Conservation (phyloP, 345 rosid species). For the Streptanthus diversifolius region DNA sequence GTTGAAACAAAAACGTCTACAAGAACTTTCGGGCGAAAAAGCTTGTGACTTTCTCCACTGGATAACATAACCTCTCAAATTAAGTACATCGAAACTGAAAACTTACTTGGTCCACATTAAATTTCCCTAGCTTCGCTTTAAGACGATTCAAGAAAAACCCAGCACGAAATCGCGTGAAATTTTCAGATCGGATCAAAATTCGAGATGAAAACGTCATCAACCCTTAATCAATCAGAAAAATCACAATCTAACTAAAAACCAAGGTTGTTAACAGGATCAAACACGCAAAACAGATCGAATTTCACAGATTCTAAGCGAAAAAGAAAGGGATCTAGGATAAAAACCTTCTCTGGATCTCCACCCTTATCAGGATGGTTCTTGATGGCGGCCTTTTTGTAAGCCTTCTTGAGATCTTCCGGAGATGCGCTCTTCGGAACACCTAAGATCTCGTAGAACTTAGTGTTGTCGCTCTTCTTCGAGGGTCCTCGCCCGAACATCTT, state of each 20-base stretch:
- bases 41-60: neutral
- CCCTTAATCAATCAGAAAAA: neutral
- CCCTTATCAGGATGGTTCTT: slow-evolving; percentile 96
- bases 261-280: no score
- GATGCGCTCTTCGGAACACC: slow-evolving; percentile 76
- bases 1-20: neutral
- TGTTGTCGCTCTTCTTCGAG: slow-evolving; percentile 70
- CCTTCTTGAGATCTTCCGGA: slow-evolving; percentile 85
- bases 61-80: neutral
- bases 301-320: neutral
- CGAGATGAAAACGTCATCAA: neutral
- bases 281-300: neutral
- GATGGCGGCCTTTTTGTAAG: slow-evolving; percentile 83
- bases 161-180: no score
- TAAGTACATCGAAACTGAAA: neutral
- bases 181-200: slow-evolving; percentile 16
- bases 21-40: neutral
- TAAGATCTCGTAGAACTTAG: slow-evolving; percentile 73
- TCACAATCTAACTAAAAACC: neutral
- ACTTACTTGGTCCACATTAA: no score
- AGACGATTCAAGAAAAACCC: neutral
- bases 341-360: slow-evolving; percentile 59
- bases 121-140: neutral
- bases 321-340: neutral
- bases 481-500: slow-evolving; percentile 79